Evolutionary conservation across 2,329 filamentous ascomycete species (phyloP), one percentile per base, ranked within the genome.

Genomic region (Cercospora beticola): DNA sequence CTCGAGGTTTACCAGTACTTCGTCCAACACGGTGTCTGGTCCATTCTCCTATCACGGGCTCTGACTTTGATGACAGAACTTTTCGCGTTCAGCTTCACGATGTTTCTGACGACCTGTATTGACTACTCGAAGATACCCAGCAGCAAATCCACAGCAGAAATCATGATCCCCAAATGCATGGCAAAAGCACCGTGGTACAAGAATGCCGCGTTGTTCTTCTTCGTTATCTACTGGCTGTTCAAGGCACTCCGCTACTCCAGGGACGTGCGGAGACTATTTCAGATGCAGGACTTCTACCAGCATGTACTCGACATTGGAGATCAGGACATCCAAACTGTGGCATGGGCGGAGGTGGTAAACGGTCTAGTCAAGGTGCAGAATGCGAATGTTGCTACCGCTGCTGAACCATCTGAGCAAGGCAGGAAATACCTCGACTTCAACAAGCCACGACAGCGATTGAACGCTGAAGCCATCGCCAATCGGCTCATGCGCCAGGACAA

Each of bases 391-490:
- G 89, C 90, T 70, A 97, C 94, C n/a, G 88, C 87, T 1, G 86
- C 86, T 18, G 61, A 64, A 10, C 81, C 89, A 16, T 86, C 86
- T n/a, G 82, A 86, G 10, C 82, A 84, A 69, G 86, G 86, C 72
- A 85, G 87, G 68, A 86, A 85, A 71, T 88, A 87, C 68, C 85
- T 94, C 71, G 91, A 92, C 57, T 78, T 77, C 68, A 71, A 70
- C 18, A 68, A 74, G 58, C 72, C 76, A 12, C 76, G 97, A 79
- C 93, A 98, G 81, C 87, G 94, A 70, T 89, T 99, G 74, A 95
- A 97, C 80, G 95, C 95, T 10, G 93, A 97, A 75, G 95, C 97
- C 76, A 98, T 99, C 78, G 95, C 95, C 6, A 99, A 98, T 77
- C 89, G 95, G 33, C 82, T 99, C 57, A 98, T 99, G 95, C 90